Base-by-base conservation (phyloP, 257 asterid species). In the Coffea canephora region DNA sequence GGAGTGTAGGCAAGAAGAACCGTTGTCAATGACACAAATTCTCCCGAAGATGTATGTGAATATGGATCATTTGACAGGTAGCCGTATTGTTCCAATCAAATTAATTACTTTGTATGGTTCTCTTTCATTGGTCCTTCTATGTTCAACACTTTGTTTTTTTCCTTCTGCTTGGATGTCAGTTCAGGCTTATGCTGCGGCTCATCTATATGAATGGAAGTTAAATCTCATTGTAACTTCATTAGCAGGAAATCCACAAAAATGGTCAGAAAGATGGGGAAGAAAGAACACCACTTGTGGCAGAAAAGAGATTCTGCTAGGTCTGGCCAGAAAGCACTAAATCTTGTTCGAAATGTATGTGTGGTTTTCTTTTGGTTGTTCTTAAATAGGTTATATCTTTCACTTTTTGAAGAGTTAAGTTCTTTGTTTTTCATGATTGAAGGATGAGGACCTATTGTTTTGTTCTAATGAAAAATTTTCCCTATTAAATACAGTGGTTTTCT, bases 201-300 rank as follows among this genome's bases (percentile, higher is more conserved):
- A 43, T 48, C 57, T 59, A 11, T 50, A 25, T 69, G 15, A 52
- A 5, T 27, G 7, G 68, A 31, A 46, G 72, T 75, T 50, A 13
- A 50, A 68, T 78, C 23, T 72, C 61, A 43, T 64, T 43, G 66
- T 55, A 48, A 27, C 61, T 75, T 55, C 18, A 76, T n/a, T 31
- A n/a, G 62, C 65, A 41, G 82, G 83, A 78, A 74, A 79, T 85
- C 83, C 83, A 86, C 89, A 89, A 87, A 84, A 81, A 54, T 71
- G 71, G 59, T 83, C 61, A 84, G 71, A 73, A 86, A 83, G 81
- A 41, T 85, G 39, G 90, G 92, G 66, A 90, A 85, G 86, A 90
- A 86, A 83, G 95, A 94, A 71, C 97, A 94, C 84, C 98, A 94
- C 81, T 75, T 93, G 71, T 95, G 99, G 99, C 79, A 82, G 65